Conservation (phyloP, 2,329 filamentous ascomycete species). For the Lithohypha guttulata region DNA sequence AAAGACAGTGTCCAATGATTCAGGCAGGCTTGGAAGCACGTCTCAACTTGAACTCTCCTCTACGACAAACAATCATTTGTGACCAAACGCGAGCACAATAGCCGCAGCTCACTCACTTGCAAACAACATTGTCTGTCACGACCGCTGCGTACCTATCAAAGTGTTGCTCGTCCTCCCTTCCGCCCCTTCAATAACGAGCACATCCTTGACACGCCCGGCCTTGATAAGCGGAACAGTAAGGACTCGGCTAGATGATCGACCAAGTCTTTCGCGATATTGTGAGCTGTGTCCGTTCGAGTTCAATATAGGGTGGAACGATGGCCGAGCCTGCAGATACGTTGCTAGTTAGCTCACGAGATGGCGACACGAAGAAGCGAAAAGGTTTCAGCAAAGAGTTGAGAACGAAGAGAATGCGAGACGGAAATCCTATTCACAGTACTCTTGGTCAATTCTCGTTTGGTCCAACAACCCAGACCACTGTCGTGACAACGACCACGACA, state of each 20-base stretch:
- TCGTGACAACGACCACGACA: slow-evolving; percentile 83
- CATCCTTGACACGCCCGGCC: not conserved
- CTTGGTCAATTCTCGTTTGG: slow-evolving; percentile 52
- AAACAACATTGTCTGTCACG: not conserved
- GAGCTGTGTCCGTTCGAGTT: not conserved
- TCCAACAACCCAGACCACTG: slow-evolving; percentile 53
- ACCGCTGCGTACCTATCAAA: not conserved
- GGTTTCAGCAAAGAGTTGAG: not conserved
- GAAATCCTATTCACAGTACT: not conserved
- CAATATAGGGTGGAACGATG: not conserved
- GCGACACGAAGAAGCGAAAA: not conserved
- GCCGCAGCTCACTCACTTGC: not conserved
- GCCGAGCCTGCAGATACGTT: not conserved
- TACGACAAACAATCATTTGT: not conserved
- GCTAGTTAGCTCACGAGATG: not conserved
- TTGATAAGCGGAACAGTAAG: slow-evolving; percentile 1
- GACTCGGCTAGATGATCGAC: no score
- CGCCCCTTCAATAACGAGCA: not conserved
- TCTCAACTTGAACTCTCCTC: slow-evolving; percentile 5
- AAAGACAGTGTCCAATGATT: slow-evolving; percentile 5
- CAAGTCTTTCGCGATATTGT: not conserved
- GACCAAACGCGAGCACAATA: slow-evolving; percentile 2
- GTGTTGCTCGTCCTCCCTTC: not conserved
- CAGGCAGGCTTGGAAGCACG: no score
- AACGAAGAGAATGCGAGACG: slow-evolving; percentile 3